Conservation (phyloP, 805 yeast species). For the Kluyveromyces starmeri region DNA sequence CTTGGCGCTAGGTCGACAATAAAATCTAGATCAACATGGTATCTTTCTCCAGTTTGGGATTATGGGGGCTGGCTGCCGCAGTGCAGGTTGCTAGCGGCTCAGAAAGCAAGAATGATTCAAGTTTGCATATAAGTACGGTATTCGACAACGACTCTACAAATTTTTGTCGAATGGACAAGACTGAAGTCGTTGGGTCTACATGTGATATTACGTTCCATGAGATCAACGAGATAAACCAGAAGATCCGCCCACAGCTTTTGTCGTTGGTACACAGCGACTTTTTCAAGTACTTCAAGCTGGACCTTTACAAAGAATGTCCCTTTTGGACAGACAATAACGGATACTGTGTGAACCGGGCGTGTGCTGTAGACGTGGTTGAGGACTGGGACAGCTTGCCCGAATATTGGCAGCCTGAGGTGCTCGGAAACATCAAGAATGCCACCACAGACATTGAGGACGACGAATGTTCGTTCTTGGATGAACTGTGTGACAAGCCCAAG, state of each 20-base stretch:
- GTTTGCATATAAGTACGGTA: neutral
- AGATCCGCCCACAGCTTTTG: slow-evolving; percentile 47
- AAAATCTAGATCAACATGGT: no score
- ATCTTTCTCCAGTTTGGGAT: no score
- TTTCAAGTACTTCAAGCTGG: slow-evolving; percentile 80
- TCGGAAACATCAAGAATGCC: slow-evolving; percentile 34
- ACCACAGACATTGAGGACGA: slow-evolving; percentile 20
- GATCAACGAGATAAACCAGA: slow-evolving; percentile 42
- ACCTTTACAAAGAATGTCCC: slow-evolving; percentile 76
- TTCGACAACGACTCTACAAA: slow-evolving; percentile 12
- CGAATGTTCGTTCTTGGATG: slow-evolving; percentile 31
- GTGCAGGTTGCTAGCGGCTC: no score
- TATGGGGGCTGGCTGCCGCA: no score
- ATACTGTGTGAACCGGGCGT: slow-evolving; percentile 76
- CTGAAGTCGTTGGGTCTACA: slow-evolving; percentile 24
- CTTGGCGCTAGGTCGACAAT: no score
- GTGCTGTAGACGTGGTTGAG: slow-evolving; percentile 81
- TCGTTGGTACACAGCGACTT: slow-evolving; percentile 64
- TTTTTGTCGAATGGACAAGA: slow-evolving; percentile 28
- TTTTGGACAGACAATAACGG: slow-evolving; percentile 74
- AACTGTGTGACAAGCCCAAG: slow-evolving; percentile 28
- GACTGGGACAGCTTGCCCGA: slow-evolving; percentile 66
- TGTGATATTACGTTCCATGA: slow-evolving; percentile 38
- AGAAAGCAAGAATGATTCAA: neutral
- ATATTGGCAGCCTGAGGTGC: slow-evolving; percentile 61